Percentiles rank a stretch among this genome's conserved stretches.
phyloP scores from a whole-genome alignment of 306 rosid genomes.

The Carpinus viminea region DNA sequence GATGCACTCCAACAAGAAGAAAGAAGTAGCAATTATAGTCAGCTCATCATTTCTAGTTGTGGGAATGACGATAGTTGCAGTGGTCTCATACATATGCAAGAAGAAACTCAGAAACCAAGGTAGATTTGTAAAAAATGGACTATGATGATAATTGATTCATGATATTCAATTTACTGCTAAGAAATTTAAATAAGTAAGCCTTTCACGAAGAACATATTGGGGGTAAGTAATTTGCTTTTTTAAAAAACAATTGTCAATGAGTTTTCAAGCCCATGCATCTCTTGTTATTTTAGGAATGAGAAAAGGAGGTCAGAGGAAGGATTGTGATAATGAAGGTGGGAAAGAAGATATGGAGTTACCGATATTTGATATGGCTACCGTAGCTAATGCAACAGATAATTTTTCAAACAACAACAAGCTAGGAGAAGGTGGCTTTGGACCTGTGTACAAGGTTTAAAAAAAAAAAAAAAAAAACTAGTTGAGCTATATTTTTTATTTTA shows the following conservation, averaged over 20 bases:
- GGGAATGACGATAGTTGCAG: neutral
- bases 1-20: neutral
- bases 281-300: neutral
- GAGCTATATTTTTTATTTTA: neutral
- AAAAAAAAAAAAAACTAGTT: neutral
- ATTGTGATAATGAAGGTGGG: neutral
- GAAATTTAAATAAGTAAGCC: too few relatives aligned
- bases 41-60: neutral
- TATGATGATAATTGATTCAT: neutral
- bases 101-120: neutral
- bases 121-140: neutral
- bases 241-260: neutral
- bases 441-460: constrained; percentile 49
- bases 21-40: neutral
- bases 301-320: too few relatives aligned
- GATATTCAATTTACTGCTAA: neutral
- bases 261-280: neutral
- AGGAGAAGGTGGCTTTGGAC: constrained; percentile 73
- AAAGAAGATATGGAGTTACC: constrained; percentile 52
- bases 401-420: constrained; percentile 50
- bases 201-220: neutral
- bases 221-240: neutral
- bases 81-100: neutral
- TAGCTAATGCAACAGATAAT: constrained; percentile 44
- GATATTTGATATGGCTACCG: constrained; percentile 30